Conservation (phyloP, 495 filamentous ascomycete species). For the Lichenothelia convexa region DNA sequence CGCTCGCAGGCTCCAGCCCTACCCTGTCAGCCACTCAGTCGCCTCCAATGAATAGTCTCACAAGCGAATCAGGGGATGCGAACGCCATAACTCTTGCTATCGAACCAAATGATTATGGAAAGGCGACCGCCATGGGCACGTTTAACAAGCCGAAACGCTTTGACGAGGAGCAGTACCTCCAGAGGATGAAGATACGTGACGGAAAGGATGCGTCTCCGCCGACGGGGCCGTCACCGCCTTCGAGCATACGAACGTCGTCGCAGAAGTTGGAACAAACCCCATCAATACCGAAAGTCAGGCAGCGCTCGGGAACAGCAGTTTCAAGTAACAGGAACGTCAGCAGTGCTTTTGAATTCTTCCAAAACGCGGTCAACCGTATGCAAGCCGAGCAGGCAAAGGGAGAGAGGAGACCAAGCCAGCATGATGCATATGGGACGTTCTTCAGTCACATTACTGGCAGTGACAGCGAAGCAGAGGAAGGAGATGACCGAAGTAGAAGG, state of each 20-base stretch:
- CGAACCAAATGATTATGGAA: slow-evolving; percentile 61
- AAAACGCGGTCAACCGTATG: background rate
- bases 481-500: too few species aligned
- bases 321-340: background rate
- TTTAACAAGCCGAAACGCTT: slow-evolving; percentile 61
- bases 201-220: slow-evolving; percentile 32
- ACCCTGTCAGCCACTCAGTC: slow-evolving; percentile 29
- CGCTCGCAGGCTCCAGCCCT: slow-evolving; percentile 19
- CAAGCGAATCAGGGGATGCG: slow-evolving; percentile 49
- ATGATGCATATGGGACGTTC: slow-evolving; percentile 16
- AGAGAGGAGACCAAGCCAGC: background rate
- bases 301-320: background rate
- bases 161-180: slow-evolving; percentile 74
- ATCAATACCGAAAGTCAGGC: background rate
- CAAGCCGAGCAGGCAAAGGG: background rate
- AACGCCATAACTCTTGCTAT: slow-evolving; percentile 37
- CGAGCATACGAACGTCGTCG: background rate
- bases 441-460: slow-evolving; percentile 14
- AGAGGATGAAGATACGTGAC: slow-evolving; percentile 59
- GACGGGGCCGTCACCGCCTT: background rate
- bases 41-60: slow-evolving; percentile 50
- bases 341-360: background rate
- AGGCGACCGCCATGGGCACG: slow-evolving; percentile 68
- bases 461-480: slow-evolving; percentile 11
- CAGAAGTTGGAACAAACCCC: background rate